These are phyloP conservation scores for Aureobasidium musti DNA, from an alignment of 2,329 filamentous ascomycete genomes.

Conservation along the genomic window DNA sequence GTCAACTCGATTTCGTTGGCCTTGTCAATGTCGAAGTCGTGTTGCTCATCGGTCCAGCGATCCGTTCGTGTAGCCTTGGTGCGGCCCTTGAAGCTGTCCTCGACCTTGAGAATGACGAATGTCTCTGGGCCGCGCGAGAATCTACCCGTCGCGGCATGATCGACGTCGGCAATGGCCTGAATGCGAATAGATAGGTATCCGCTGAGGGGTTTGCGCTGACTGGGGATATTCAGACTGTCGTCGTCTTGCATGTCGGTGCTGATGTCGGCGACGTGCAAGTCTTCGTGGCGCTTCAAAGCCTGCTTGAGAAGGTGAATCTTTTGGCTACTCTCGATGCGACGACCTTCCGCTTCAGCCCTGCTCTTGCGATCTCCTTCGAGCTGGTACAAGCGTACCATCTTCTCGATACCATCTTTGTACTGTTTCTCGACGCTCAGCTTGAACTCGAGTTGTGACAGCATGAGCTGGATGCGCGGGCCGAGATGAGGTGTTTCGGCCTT, in stretches of 20 bases:
- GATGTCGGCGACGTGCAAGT: slow-evolving; percentile 85
- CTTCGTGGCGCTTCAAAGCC: slow-evolving; percentile 93
- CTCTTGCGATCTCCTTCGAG: slow-evolving; percentile 98
- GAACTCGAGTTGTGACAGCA: slow-evolving; percentile 98
- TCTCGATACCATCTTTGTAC: slow-evolving; percentile 98
- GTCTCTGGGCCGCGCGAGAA: slow-evolving; percentile 93
- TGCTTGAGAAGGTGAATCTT: slow-evolving; percentile 96
- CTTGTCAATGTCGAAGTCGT: slow-evolving; percentile 94
- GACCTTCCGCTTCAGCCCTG: slow-evolving; percentile 84
- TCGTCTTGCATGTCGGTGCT: slow-evolving; percentile 82
- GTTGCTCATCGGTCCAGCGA: slow-evolving; percentile 86
- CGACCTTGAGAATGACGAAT: slow-evolving; percentile 93
- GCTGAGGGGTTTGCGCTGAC: slow-evolving; percentile 91
- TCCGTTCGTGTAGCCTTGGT: slow-evolving; percentile 85
- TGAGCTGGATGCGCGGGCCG: slow-evolving; percentile 95
- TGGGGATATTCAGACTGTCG: slow-evolving; percentile 94
- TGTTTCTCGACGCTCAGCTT: slow-evolving; percentile 99
- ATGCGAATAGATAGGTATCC: slow-evolving; percentile 86
- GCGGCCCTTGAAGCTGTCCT: slow-evolving; percentile 86
- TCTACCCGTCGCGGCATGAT: slow-evolving; percentile 78
- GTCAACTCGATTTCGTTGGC: slow-evolving; percentile 98
- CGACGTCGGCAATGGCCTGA: slow-evolving; percentile 87
- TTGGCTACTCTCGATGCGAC: slow-evolving; percentile 91
- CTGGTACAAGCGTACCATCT: slow-evolving; percentile 97
- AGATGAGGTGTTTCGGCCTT: slow-evolving; percentile 97